Base-by-base conservation (phyloP, 2,329 filamentous ascomycete species). In the Trichoderma sp. region DNA sequence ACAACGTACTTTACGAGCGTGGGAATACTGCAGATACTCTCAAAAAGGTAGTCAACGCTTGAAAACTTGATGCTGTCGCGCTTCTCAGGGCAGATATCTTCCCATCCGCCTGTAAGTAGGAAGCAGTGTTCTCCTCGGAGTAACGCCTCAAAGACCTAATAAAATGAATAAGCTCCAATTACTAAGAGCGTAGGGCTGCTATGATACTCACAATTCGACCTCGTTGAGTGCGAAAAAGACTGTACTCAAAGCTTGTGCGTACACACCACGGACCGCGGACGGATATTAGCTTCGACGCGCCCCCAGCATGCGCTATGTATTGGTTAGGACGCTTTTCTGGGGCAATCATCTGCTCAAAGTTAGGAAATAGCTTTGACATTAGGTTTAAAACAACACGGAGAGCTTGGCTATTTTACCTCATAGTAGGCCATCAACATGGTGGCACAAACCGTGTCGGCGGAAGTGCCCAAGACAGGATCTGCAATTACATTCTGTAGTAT, bases 341-440 rank as follows among this genome's bases (percentile, higher is more conserved):
- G 39, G 26, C 7, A 43, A 43, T 64, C 61, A 64, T 64, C 61
- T 64, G 26, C 26, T n/a, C 36, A 47, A 11, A 3, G 4, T 63
- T 18, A 39, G 14, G 1, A 2, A 47, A 30, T 4, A 14, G 9
- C 9, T n/a, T 61, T n/a, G 6, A n/a, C 8, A 61, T 61, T 11
- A 24, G 24, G 7, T 39, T 8, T 8, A 26, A 5, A 15, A 18
- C 1, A 14, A 18, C 8, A 62, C 7, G 15, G 3, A 26, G 9
- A 39, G 8, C 3, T 26, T 18, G 34, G 18, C 21, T 4, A 3
- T 15, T 39, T 39, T 47, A 64, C 61, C 39, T 64, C 61, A 43
- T 64, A 64, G 26, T 64, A 26, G 30, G 61, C 61, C 36, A 64
- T 64, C 61, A 64, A 14, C 34, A 64, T 64, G 15, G 61, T 64